phyloP scores from a whole-genome alignment of 192 early-diverging fungal genomes.

The Allomyces macrogynus region DNA sequence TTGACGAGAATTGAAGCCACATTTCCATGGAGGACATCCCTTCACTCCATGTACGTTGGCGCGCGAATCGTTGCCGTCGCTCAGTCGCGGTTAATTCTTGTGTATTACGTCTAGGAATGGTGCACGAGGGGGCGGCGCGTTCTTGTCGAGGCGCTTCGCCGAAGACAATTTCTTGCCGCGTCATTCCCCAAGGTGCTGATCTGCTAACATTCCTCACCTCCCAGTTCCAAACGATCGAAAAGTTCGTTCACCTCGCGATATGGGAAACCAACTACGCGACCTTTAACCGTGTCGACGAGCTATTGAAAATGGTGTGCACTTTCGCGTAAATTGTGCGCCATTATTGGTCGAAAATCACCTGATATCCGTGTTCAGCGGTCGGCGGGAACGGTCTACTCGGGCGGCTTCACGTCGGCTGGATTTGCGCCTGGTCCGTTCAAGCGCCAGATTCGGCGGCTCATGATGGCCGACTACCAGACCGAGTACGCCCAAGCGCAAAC shows the following conservation, averaged over 20 bases:
- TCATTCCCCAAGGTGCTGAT: too few species aligned
- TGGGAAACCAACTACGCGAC: not conserved
- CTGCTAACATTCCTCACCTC: too few species aligned
- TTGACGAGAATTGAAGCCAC: not conserved
- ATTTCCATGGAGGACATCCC: not conserved
- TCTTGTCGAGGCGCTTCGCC: too few species aligned
- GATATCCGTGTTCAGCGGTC: not conserved
- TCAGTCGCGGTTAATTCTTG: too few species aligned
- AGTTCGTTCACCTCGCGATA: not conserved
- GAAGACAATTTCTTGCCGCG: too few species aligned
- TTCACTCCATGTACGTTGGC: too few species aligned
- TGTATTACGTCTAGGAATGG: too few species aligned
- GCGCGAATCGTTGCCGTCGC: too few species aligned
- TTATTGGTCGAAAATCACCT: too few species aligned
- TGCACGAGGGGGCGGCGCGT: too few species aligned
- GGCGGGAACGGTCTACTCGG: not conserved
- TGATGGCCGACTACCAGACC: not conserved
- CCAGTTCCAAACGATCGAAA: not conserved
- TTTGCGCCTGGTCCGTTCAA: not conserved
- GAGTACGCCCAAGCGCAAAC: not conserved
- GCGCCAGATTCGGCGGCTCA: not conserved
- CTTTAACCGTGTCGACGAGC: not conserved
- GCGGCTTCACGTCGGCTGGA: not conserved
- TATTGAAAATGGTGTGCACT: not conserved
- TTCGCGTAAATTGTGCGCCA: too few species aligned